phyloP scores from a whole-genome alignment of 768 basidiomycete genomes.

The Amanita pallidorosea region DNA sequence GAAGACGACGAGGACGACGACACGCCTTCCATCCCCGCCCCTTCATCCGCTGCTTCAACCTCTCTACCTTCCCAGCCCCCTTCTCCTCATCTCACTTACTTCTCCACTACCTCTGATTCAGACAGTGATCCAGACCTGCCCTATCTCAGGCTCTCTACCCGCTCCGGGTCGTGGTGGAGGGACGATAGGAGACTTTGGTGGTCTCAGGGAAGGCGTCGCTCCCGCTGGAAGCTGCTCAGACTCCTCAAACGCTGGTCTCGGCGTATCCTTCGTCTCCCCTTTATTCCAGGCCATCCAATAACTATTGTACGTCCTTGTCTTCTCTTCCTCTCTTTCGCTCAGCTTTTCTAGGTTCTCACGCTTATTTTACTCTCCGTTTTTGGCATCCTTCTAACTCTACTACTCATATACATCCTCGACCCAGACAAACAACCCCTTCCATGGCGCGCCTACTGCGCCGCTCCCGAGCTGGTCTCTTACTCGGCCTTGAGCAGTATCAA shows the following conservation, averaged over 20 bases:
- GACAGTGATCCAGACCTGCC: constrained; percentile 50
- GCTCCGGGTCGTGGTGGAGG: constrained; percentile 27
- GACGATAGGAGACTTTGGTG: constrained; percentile 50
- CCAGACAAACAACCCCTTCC: constrained; percentile 93
- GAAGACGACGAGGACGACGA: constrained; percentile 15
- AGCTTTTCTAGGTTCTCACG: constrained; percentile 18
- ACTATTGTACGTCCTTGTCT: constrained; percentile 54
- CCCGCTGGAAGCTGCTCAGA: constrained; percentile 36
- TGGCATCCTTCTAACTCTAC: constrained; percentile 73
- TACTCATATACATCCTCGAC: constrained; percentile 87
- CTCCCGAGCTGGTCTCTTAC: constrained; percentile 33
- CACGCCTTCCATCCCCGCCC: constrained; percentile 4
- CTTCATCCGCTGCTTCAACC: constrained; percentile 33
- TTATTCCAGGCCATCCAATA: constrained; percentile 71
- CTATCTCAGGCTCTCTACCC: constrained; percentile 20
- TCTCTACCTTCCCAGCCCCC: constrained; percentile 53
- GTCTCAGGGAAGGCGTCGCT: constrained; percentile 42
- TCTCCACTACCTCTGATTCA: constrained; percentile 43
- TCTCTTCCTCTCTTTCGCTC: constrained; percentile 1
- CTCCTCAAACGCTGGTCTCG: constrained; percentile 43
- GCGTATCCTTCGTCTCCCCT: constrained; percentile 54
- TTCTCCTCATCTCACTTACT: constrained; percentile 50
- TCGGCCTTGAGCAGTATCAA: constrained; percentile 30
- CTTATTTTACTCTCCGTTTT: constrained; percentile 66
- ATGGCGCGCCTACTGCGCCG: constrained; percentile 88